Evolutionary conservation across 768 basidiomycete genomes (phyloP), one percentile per base, ranked within the genome.

Genomic region (Rhodotorula toruloides): DNA sequence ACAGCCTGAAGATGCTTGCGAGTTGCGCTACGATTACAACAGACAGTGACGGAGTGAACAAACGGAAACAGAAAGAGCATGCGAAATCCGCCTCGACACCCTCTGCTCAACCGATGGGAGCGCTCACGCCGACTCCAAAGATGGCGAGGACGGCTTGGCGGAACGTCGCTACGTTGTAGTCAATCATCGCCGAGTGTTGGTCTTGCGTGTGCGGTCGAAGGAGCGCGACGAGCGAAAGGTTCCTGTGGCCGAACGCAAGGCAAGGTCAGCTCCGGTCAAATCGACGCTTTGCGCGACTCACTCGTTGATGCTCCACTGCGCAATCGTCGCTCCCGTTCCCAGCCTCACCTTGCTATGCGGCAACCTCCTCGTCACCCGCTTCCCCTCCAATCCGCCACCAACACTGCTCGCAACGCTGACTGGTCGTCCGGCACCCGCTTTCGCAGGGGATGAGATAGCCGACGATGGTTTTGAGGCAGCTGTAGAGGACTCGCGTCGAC

Each of bases 121-220:
- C 42, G 27, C 50, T 61, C 9, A 61, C 60, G n/a, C 90, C 89
- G 14, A 89, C 84, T 55, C 85, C 83, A 71, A 86, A 87, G 47
- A 92, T 89, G 77, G 90, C 88, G 76, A 87, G 84, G 54, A 90
- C 83, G 0, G 90, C 90, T 86, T 86, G 72, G 1, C 90, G 78
- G 76, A 92, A 88, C 77, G 86, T 90, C 43, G 89, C 86, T 5
- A 91, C 86, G 73, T 92, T 92, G 78, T 87, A 91, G 75, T 92
- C 90, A 37, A 92, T 80, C 52, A 91, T 79, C 29, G 88, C 88
- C 25, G 88, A 81, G 60, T 86, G 82, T 66, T 83, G 81, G 58
- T 90, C 87, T 70, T 84, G 90, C 53, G 88, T 84, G 39, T 81
- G 79, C 4, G 88, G 87, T 34, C 87, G 87, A 25, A 91, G 75